Evolutionary conservation across 805 yeast species (phyloP), one percentile per base, ranked within the genome.

Genomic region (Ogataea ramenticola): DNA sequence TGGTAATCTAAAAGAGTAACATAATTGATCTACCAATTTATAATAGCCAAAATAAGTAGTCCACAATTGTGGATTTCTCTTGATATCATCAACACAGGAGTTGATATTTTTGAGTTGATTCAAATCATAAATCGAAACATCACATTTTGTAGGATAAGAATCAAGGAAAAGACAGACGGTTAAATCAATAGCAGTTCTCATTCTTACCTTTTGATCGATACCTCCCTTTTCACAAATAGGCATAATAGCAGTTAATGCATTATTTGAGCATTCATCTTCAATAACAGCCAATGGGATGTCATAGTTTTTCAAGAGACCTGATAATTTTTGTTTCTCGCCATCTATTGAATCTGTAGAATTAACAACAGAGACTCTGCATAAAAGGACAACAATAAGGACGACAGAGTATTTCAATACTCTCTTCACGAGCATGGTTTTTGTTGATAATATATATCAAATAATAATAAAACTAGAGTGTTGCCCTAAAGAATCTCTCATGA

Each of bases 31-130:
- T 7, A 47, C 26, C 8, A 36, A 11, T 40, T 43, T 46, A 24
- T 49, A 36, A 26, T 54, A 54, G 3, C 58, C 57, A 39, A 49
- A 51, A 35, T 49, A 54, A 5, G 58, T 48, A 1, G 55, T 54
- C 58, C 58, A 54, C 26, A 45, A 36, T 17, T 39, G 44, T 1
- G 42, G 21, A 16, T 43, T 40, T 12, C 26, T 29, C 9, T 45
- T 44, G 3, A 54, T 7, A 2, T 10, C 4, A 2, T 39, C 39
- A 14, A 54, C 42, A 42, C 58, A 54, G 15, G 32, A 24, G 10
- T 48, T 42, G 10, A 33, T 5, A 4, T 19, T 9, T 7, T 34
- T 34, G 15, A 9, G 19, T 19, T 34, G 8, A 42, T 20, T 11
- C 17, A 20, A 19, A 20, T 20, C 24, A 12, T 19, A 34, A 8